These are phyloP conservation scores for Physaria fendleri DNA, from an alignment of 345 rosid genomes.

Conservation along the genomic window DNA sequence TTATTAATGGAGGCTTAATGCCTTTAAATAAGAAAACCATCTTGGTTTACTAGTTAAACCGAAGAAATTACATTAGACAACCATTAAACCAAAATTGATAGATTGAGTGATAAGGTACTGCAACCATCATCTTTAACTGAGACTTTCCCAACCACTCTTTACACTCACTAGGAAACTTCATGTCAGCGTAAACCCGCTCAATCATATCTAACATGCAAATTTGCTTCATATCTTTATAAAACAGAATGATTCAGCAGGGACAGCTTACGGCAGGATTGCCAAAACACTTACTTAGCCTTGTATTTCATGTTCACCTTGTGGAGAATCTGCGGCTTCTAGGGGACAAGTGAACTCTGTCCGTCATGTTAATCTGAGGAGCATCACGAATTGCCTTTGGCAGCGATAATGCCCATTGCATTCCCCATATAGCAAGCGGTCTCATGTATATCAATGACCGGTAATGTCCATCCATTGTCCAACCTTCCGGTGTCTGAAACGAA, in stretches of 20 bases:
- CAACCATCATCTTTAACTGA: conserved; percentile 5
- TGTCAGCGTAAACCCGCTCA: background rate
- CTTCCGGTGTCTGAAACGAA: conserved; percentile 98
- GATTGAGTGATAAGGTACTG: no score
- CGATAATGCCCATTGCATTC: conserved; percentile 90
- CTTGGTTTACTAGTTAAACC: no score
- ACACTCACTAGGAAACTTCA: no score
- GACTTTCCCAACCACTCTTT: conserved; percentile 4
- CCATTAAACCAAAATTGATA: no score
- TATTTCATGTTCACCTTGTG: conserved; percentile 39
- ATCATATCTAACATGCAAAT: background rate
- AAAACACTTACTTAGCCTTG: conserved; percentile 59
- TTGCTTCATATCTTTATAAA: background rate
- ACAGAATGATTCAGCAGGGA: conserved; percentile 36
- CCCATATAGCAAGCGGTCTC: conserved; percentile 97
- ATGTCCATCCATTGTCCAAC: conserved; percentile 83
- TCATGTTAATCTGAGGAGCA: conserved; percentile 76
- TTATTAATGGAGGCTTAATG: no score
- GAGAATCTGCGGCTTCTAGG: conserved; percentile 48
- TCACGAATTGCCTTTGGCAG: conserved; percentile 80
- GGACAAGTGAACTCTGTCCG: conserved; percentile 72
- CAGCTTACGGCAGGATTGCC: conserved; percentile 51
- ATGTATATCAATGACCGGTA: conserved; percentile 85
- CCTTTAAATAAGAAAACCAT: no score
- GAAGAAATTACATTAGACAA: no score